Base-by-base conservation (phyloP, 2,329 filamentous ascomycete genomes). In the Pestalotiopsis sp. region DNA sequence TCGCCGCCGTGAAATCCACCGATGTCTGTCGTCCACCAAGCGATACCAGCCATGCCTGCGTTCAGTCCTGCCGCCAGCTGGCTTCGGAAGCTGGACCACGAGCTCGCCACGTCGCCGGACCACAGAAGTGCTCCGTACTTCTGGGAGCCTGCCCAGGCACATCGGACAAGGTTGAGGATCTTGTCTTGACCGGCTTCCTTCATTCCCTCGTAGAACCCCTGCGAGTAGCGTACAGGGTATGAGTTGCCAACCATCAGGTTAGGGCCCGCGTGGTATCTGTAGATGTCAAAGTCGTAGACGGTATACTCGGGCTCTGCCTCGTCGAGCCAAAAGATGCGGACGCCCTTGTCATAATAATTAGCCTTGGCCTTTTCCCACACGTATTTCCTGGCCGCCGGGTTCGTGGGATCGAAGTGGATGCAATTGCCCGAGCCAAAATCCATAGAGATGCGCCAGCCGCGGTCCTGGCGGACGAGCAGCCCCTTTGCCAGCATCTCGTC, bases 21-120 rank as follows among this genome's bases (percentile, higher is more conserved):
- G 65, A 92, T 92, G 72, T 92, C 90, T 1, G 89, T 92, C 0
- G 90, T 92, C 88, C 88, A 92, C 89, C 89, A 91, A 0, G 88
- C 85, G 12, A 92, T 83, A 0, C 90, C 90, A 0, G 88, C 45
- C 45, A 92, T 78, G 0, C 88, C 90, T 86, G 91, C 90, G 74
- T 90, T 90, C 25, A 92, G 79, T 0, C 90, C 90, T 0, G 90
- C 90, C 0, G 87, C 82, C 2, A 92, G 79, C 75, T 92, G 89
- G 68, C 87, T 84, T 3, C 87, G 83, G 64, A 91, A 82, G 31
- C 83, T 87, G 2, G 76, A 77, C 90, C 90, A 92, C 0, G 86
- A 89, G 0, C 85, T 88, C 0, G 89, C 90, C 68, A 92, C 90
- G 73, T 92, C 90, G 17, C 90, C 90, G 64, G 84, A 87, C 90